A percentile compares a stretch with the other conserved stretches of the same genome.
phyloP scores from a whole-genome alignment of 371 early-diverging fungal genomes.

The Mucor indicus region DNA sequence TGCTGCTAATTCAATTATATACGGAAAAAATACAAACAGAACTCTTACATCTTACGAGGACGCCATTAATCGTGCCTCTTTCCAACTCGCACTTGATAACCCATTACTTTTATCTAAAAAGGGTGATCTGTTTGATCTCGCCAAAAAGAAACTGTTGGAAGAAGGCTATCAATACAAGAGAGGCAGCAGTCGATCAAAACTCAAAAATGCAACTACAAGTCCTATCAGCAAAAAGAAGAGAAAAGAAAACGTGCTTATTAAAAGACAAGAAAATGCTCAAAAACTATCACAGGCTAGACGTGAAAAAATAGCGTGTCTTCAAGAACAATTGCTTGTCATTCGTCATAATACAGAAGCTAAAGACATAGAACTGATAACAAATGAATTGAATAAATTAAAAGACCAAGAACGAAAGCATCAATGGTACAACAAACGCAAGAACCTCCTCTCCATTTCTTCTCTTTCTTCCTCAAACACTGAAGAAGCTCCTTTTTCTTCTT shows the following conservation, averaged over 20 bases:
- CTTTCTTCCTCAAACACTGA: not conserved
- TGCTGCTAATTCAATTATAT: slow-evolving; percentile 52
- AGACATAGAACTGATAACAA: slow-evolving; percentile 18
- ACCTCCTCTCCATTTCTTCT: slow-evolving; percentile 13
- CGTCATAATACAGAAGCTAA: too few relatives aligned
- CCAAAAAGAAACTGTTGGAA: slow-evolving; percentile 51
- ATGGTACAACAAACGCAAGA: slow-evolving; percentile 59
- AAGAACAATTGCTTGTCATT: too few relatives aligned
- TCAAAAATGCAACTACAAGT: too few relatives aligned
- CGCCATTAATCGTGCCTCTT: slow-evolving; percentile 55
- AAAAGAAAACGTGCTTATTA: too few relatives aligned
- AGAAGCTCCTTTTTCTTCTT: slow-evolving; percentile 3
- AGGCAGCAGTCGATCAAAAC: slow-evolving; percentile 57
- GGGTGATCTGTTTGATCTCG: slow-evolving; percentile 48
- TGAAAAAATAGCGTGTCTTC: too few relatives aligned
- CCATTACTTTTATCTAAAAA: slow-evolving; percentile 46
- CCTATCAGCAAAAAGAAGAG: too few relatives aligned
- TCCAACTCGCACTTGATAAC: slow-evolving; percentile 48
- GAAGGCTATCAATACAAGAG: slow-evolving; percentile 61
- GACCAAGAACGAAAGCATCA: slow-evolving; percentile 65
- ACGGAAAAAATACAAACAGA: slow-evolving; percentile 48
- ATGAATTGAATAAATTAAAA: slow-evolving; percentile 48
- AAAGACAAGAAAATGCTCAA: too few relatives aligned
- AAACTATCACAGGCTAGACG: too few relatives aligned
- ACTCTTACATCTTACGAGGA: slow-evolving; percentile 58